A percentile compares a stretch with the other conserved stretches of the same genome.
phyloP scores from a whole-genome alignment of 148 eudicot species.

The Chenopodium berlandieri region DNA sequence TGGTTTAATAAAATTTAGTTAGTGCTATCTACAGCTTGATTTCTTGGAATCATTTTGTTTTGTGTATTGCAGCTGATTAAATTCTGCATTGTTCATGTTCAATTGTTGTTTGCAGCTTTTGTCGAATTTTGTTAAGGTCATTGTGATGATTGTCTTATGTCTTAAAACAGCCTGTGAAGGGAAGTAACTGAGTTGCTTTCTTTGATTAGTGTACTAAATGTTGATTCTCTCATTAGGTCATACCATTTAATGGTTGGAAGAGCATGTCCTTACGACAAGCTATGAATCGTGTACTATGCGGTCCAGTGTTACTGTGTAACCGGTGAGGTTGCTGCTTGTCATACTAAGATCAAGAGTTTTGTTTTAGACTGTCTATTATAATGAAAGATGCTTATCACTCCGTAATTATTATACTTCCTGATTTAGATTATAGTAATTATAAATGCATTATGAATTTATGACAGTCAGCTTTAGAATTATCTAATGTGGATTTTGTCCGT shows the following conservation, averaged over 20 bases:
- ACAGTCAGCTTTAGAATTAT: not conserved
- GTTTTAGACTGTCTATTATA: too few species aligned
- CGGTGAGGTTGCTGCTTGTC: slow-evolving; percentile 2
- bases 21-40: slow-evolving; percentile 1
- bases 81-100: not conserved
- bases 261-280: not conserved
- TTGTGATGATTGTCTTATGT: not conserved
- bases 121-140: not conserved
- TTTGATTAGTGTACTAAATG: not conserved
- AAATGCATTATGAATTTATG: too few species aligned
- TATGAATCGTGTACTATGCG: not conserved
- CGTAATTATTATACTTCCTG: too few species aligned
- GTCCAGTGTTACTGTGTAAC: not conserved
- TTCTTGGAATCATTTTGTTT: not conserved
- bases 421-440: too few species aligned
- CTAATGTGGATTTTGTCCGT: not conserved
- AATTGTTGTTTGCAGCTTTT: not conserved
- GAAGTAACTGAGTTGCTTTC: not conserved
- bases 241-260: not conserved
- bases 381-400: too few species aligned
- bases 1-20: slow-evolving; percentile 11
- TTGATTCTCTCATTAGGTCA: not conserved
- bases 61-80: not conserved
- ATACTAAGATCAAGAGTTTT: too few species aligned
- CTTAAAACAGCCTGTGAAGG: not conserved